Evolutionary conservation across 495 filamentous ascomycete species (phyloP), one percentile per base, ranked within the genome.

Genomic region (Schizothecium vesticola): DNA sequence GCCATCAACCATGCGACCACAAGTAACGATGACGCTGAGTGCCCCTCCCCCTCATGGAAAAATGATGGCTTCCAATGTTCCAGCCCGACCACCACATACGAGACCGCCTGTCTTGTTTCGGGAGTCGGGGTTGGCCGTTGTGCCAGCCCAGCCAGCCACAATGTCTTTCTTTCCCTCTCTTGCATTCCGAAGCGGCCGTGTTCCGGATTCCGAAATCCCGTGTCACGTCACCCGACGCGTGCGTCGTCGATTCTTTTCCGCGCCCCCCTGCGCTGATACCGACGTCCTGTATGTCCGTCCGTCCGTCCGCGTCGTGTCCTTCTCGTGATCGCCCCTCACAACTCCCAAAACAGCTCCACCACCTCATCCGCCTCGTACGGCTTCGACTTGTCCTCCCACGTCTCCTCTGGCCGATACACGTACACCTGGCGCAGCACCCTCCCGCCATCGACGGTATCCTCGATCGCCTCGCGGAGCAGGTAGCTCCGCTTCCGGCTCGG

Each of bases 401-500:
- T 24, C 12, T 66, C 55, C 9, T 62, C 66, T 3, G 59, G 12
- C 16, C 68, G 58, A 63, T 74, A 66, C 21, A 79, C 71, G 36
- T 77, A 79, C 6, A 75, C 55, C 68, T 79, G 77, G 3, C 74
- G 33, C 21, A 77, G 71, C 59, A 61, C 33, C 36, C 64, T 61
- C 9, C 57, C 64, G 22, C 33, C 25, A 0, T 61, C 67, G 1
- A 21, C 63, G 3, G 55, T 66, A 1, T 69, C 69, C 13, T 64
- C 26, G 12, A 64, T 28, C 3, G 57, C 59, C 23, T 75, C 69
- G 24, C 31, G 31, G 13, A 82, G 61, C 56, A 70, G 56, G 22
- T 79, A 82, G 19, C 76, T 81, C 73, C 77, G 81, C 72, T 82
- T 80, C 58, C 75, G 36, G 1, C 67, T 70, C 7, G 56, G 22